These are phyloP conservation scores for Podospora conica DNA, from an alignment of 495 filamentous ascomycete species.

Conservation along the genomic window DNA sequence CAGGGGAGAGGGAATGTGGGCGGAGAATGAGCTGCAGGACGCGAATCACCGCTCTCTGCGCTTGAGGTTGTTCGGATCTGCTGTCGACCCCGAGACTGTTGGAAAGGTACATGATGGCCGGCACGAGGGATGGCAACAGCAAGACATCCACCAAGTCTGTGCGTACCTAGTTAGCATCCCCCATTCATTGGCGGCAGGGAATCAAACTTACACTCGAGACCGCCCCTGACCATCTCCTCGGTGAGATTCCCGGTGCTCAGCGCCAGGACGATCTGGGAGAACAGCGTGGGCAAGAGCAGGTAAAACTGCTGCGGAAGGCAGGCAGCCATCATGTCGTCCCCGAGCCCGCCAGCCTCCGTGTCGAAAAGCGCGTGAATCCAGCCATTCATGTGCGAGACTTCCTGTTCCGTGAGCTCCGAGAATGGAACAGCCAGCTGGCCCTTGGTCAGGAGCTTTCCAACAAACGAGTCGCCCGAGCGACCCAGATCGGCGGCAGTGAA, in stretches of 20 bases:
- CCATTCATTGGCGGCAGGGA: not conserved
- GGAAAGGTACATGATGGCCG: slow-evolving; percentile 73
- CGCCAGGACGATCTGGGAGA: slow-evolving; percentile 76
- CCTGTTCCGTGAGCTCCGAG: slow-evolving; percentile 62
- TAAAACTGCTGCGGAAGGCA: slow-evolving; percentile 95
- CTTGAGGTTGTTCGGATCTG: slow-evolving; percentile 10
- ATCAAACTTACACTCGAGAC: slow-evolving; percentile 68
- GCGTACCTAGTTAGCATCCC: not conserved
- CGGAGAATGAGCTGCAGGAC: slow-evolving; percentile 71
- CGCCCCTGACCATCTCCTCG: slow-evolving; percentile 76
- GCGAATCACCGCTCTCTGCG: slow-evolving; percentile 60
- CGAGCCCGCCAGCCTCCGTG: slow-evolving; percentile 62
- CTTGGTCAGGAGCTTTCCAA: slow-evolving; percentile 67
- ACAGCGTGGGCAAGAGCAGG: slow-evolving; percentile 79
- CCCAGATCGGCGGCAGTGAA: slow-evolving; percentile 65
- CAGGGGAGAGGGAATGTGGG: slow-evolving; percentile 69
- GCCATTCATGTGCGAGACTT: slow-evolving; percentile 67
- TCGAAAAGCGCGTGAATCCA: slow-evolving; percentile 91
- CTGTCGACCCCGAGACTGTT: slow-evolving; percentile 68
- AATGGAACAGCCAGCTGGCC: slow-evolving; percentile 55
- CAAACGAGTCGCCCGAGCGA: slow-evolving; percentile 57
- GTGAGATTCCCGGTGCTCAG: slow-evolving; percentile 62
- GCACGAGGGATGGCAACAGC: slow-evolving; percentile 77
- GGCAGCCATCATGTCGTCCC: slow-evolving; percentile 82
- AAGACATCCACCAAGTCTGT: slow-evolving; percentile 82